Conservation (phyloP, 73 alveolate genomes). For the Paramecium sexaurelia region DNA sequence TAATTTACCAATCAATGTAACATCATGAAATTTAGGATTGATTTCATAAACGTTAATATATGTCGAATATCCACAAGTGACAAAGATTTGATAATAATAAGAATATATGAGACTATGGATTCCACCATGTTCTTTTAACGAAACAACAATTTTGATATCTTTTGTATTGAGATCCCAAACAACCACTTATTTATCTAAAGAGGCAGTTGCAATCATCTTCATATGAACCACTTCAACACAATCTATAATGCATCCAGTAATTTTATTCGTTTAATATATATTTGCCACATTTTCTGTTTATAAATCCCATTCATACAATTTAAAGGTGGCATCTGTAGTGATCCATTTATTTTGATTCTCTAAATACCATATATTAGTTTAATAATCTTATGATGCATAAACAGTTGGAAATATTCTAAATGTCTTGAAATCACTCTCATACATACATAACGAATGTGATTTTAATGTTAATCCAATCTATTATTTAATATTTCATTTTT, state of each 20-base stretch:
- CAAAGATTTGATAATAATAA: conserved; percentile 45
- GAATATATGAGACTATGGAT: conserved; percentile 57
- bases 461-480: conserved; percentile 65
- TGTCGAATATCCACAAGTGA: conserved; percentile 60
- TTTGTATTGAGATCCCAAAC: conserved; percentile 65
- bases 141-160: conserved; percentile 42
- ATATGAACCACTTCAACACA: conserved; percentile 61
- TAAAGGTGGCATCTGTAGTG: conserved; percentile 61
- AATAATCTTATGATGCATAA: conserved; percentile 41
- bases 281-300: conserved; percentile 46
- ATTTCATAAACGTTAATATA: conserved; percentile 55
- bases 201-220: conserved; percentile 64
- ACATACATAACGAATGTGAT: conserved; percentile 48
- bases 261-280: not conserved
- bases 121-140: conserved; percentile 54
- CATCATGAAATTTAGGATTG: conserved; percentile 66
- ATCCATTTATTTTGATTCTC: conserved; percentile 64
- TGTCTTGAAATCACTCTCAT: conserved; percentile 49
- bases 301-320: conserved; percentile 66
- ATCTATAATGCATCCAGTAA: conserved; percentile 50
- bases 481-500: not conserved
- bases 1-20: conserved; percentile 47
- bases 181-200: conserved; percentile 52
- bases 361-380: conserved; percentile 66
- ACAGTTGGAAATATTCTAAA: conserved; percentile 33